Base-by-base conservation (phyloP, 1,139 yeast species). In the Saccharomyces hybrid region DNA sequence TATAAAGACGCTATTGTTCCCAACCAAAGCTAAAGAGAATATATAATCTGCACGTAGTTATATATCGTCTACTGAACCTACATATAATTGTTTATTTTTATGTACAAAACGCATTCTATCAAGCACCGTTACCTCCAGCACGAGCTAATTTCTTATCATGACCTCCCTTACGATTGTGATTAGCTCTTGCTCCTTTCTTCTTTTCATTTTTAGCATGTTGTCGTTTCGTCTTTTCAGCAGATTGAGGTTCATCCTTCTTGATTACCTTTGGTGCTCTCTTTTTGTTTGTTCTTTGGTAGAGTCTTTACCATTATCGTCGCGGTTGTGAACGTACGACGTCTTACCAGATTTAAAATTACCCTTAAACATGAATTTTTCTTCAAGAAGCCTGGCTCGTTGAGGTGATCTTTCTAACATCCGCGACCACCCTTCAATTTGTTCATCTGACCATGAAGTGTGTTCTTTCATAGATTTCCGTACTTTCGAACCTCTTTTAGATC, bases 371-470 rank as follows among this genome's bases (percentile, higher is more conserved):
- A 74, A 84, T 60, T 79, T 78, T 54, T 84, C 87, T 63, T 87
- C 95, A 55, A 87, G 67, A 5, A 80, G 57, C 59, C 78, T 78
- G 58, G 78, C 84, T 56, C 87, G 74, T 52, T 77, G 73, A 0
- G 95, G 90, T 49, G 84, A 80, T 60, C 80, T 80, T 51, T 80
- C 77, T 34, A 90, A 69, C 85, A 87, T 86, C 57, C 86, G 73
- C 1, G 86, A 85, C 97, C 97, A 91, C 0, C 96, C 96, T 73
- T 91, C 97, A 49, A 91, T 81, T 68, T 89, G 96, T 65, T 88
- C 97, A 68, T 90, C 93, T 0, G 90, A 76, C 96, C 96, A 88
- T 1, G 75, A 75, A 0, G 84, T 79, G 42, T 73, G 72, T 14
- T 69, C 65, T 60, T 78, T 81, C 64, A 89, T 71, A 24, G 77